Evolutionary conservation across 495 filamentous ascomycete species (phyloP).

Genomic region (Chlorociboria aeruginascens): DNA sequence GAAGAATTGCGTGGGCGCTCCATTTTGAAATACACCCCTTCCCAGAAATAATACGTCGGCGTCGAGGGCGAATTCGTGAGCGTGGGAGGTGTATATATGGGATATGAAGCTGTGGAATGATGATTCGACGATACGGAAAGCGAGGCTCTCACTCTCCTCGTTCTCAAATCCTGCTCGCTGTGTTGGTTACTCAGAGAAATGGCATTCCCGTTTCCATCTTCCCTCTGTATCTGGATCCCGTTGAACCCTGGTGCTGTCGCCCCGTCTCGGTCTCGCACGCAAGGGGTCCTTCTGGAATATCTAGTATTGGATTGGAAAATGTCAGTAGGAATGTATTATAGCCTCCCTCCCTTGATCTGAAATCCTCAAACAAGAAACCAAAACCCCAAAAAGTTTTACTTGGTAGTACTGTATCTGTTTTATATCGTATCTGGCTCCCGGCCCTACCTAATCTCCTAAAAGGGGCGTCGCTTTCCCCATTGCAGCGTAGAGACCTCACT

Average conservation of each 20-base stretch:
- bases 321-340: background rate
- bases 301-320: background rate
- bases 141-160: conserved; percentile 7
- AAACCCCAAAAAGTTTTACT: no score
- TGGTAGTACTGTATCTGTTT: no score
- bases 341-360: no score
- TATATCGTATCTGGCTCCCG: no score
- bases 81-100: conserved; percentile 8
- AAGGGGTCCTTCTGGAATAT: background rate
- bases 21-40: background rate
- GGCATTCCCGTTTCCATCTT: background rate
- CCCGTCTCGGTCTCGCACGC: background rate
- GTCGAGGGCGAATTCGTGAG: background rate
- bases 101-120: conserved; percentile 5
- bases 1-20: background rate
- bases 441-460: no score
- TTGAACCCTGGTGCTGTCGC: background rate
- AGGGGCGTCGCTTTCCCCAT: no score
- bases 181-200: background rate
- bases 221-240: background rate
- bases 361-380: no score
- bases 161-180: conserved; percentile 14
- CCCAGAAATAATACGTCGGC: conserved; percentile 1
- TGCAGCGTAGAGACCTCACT: no score
- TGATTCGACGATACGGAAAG: conserved; percentile 3